These are phyloP conservation scores for Claviceps pazoutovae DNA, from an alignment of 2,329 filamentous ascomycete genomes.

Conservation along the genomic window DNA sequence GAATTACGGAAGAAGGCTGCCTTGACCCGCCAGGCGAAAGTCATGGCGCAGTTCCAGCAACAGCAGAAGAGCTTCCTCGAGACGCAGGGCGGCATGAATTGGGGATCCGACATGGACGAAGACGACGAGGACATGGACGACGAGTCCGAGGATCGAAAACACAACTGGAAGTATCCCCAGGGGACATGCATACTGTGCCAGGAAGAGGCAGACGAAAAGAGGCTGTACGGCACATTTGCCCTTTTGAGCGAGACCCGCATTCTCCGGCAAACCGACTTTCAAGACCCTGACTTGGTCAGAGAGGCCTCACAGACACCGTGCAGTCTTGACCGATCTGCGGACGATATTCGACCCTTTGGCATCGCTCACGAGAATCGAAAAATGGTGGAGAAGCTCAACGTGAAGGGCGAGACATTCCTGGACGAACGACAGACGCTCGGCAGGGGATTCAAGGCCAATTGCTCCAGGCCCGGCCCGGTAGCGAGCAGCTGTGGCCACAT, in stretches of 20 bases:
- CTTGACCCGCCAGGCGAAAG: conserved; percentile 73
- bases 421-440: conserved; percentile 72
- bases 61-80: conserved; percentile 93
- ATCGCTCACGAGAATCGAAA: conserved; percentile 77
- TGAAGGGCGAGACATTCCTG: conserved; percentile 54
- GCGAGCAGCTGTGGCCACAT: conserved; percentile 92
- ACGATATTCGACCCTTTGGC: conserved; percentile 75
- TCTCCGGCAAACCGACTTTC: conserved; percentile 70
- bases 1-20: conserved; percentile 85
- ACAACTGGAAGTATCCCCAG: conserved; percentile 71
- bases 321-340: conserved; percentile 74
- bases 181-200: conserved; percentile 94
- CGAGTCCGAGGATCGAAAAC: conserved; percentile 51
- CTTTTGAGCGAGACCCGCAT: conserved; percentile 78
- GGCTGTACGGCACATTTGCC: conserved; percentile 85
- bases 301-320: conserved; percentile 68
- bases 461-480: conserved; percentile 60
- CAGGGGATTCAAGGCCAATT: conserved; percentile 67
- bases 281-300: conserved; percentile 69
- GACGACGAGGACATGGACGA: conserved; percentile 58
- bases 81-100: conserved; percentile 75
- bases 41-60: conserved; percentile 97
- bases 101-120: conserved; percentile 69
- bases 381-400: conserved; percentile 60
- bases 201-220: conserved; percentile 82